phyloP scores from a whole-genome alignment of 2,329 filamentous ascomycete species.

The Talaromyces piceae region DNA sequence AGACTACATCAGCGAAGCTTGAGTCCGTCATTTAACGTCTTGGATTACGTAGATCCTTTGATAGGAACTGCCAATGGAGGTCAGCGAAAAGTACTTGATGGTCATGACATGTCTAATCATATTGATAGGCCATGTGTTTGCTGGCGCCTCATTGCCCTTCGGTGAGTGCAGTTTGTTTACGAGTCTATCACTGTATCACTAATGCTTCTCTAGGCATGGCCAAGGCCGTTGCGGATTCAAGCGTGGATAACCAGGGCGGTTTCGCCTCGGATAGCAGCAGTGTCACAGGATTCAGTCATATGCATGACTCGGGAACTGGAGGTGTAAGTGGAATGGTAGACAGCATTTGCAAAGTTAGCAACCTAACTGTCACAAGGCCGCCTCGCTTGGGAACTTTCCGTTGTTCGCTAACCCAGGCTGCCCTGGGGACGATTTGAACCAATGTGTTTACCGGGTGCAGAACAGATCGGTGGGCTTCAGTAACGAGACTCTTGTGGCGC shows the following conservation, averaged over 20 bases:
- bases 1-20: not conserved
- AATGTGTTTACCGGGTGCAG: conserved; percentile 53
- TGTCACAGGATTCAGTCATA: conserved; percentile 46
- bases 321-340: conserved; percentile 24
- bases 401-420: conserved; percentile 61
- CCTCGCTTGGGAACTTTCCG: conserved; percentile 66
- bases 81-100: conserved; percentile 10
- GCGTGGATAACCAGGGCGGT: conserved; percentile 49
- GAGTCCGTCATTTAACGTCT: conserved; percentile 22
- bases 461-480: conserved; percentile 44
- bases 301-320: conserved; percentile 49
- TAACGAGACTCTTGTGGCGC: conserved; percentile 47
- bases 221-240: conserved; percentile 49
- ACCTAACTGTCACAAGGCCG: conserved; percentile 28
- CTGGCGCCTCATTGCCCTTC: conserved; percentile 49
- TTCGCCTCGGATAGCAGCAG: conserved; percentile 46
- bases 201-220: conserved; percentile 39
- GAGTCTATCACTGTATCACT: not conserved
- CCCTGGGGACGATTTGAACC: conserved; percentile 52
- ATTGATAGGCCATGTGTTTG: conserved; percentile 47
- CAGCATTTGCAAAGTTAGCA: conserved; percentile 3
- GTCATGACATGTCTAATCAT: not conserved
- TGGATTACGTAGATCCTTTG: conserved; percentile 43
- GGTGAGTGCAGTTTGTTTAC: conserved; percentile 21
- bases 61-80: conserved; percentile 49